Percentiles rank a stretch among this genome's conserved stretches.
phyloP scores from a whole-genome alignment of 345 rosid genomes.

The Eucalyptus caleyi region DNA sequence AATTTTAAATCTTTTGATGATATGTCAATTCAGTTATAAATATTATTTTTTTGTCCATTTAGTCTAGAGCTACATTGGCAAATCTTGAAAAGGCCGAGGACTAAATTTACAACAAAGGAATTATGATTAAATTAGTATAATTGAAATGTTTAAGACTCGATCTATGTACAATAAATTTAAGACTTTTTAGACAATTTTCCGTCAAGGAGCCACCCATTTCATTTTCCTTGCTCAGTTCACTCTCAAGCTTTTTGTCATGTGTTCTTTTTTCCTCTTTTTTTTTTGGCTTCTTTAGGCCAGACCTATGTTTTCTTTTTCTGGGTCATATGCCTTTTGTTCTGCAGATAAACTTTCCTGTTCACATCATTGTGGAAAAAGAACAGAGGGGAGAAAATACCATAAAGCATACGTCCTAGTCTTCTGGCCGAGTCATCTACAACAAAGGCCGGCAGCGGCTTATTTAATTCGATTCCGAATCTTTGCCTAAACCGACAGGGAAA shows the following conservation, averaged over 20 bases:
- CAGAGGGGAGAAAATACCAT: not conserved
- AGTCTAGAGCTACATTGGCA: too few relatives aligned
- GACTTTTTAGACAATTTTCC: too few relatives aligned
- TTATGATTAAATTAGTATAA: too few relatives aligned
- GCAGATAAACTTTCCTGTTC: not conserved
- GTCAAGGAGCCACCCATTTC: not conserved
- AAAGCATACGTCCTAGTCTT: not conserved
- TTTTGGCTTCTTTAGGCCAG: not conserved
- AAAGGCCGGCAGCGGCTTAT: not conserved
- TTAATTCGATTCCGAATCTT: not conserved
- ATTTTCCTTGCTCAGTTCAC: not conserved
- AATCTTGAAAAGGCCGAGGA: too few relatives aligned
- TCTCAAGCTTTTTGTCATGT: not conserved
- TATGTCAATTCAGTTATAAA: too few relatives aligned
- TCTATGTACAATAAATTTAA: too few relatives aligned
- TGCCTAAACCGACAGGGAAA: slow-evolving; percentile 25
- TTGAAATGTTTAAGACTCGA: too few relatives aligned
- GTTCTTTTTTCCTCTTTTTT: not conserved
- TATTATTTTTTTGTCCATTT: too few relatives aligned
- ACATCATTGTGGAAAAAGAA: not conserved
- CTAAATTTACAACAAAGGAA: too few relatives aligned
- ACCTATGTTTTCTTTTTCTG: not conserved
- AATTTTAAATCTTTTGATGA: too few relatives aligned
- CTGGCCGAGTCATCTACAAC: not conserved
- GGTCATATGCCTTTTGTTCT: not conserved